Base-by-base conservation (phyloP, 768 basidiomycete species). In the Boletus rex-veris region DNA sequence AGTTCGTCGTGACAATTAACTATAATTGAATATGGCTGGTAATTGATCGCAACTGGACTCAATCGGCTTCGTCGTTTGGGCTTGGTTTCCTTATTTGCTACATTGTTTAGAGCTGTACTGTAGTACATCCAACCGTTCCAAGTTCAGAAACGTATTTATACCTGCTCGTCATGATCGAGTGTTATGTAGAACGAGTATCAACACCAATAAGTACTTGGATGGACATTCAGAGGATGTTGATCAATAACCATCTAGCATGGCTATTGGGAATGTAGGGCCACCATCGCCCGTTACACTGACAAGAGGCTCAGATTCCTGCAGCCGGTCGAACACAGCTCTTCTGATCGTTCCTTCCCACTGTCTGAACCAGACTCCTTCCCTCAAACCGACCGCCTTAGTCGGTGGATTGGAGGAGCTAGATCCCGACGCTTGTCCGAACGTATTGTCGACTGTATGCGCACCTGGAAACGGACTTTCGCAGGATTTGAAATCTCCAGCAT, bases 281-380 rank as follows among this genome's bases (percentile, higher is more conserved):
- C 50, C 62, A 39, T 67, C 66, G 16, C 72, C 63, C 1, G 70
- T 73, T 15, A 65, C 69, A 8, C 26, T 26, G 7, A 28, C 28
- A 8, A 71, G 66, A 4, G 79, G 78, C 46, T 62, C 53, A 35
- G 53, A 42, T 7, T 51, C 54, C 36, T 74, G 75, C 58, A 78
- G 72, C 18, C 74, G 72, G 48, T 66, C 69, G 5, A 72, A 56
- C 3, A 91, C 88, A 0, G 82, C 82, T 21, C 80, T 76, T 40
- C 73, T 74, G 50, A 94, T 89, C 1, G 82, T 75, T 24, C 74
- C 75, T 62, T 92, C 87, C 89, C 91, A 92, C 49, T 74, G 74
- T 65, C 77, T 79, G 66, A 91, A 87, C 90, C 90, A 94, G 57
- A 86, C 80, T 8, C 83, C 86, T 69, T 92, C 92, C 55, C 76